phyloP scores from a whole-genome alignment of 2,329 filamentous ascomycete species.

The Acarospora socialis region DNA sequence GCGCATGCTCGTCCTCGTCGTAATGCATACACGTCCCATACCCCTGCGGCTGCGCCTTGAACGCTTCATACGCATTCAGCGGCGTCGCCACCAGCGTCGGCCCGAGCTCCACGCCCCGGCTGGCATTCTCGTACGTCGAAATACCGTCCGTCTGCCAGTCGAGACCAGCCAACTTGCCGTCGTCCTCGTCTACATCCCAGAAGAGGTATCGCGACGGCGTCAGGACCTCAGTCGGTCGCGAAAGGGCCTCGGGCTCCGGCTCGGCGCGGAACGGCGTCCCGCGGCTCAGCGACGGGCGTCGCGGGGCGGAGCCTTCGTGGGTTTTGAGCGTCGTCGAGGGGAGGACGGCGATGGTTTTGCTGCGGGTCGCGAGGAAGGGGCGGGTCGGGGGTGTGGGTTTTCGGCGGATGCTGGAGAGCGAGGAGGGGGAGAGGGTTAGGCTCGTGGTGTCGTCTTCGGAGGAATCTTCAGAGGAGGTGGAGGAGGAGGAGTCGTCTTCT shows the following conservation, averaged over 20 bases:
- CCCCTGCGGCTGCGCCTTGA: slow-evolving; percentile 64
- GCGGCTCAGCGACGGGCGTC: too few species aligned
- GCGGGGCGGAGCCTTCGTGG: too few species aligned
- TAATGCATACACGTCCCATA: slow-evolving; percentile 89
- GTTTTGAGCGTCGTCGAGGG: slow-evolving; percentile 80
- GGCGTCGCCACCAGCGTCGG: slow-evolving; percentile 44
- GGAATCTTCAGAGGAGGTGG: too few species aligned
- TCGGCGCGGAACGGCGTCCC: too few species aligned
- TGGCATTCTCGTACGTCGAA: too few species aligned
- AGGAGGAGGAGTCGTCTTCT: slow-evolving; percentile 28
- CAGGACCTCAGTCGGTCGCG: slow-evolving; percentile 65
- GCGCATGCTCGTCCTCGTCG: slow-evolving; percentile 57
- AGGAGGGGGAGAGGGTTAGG: too few species aligned
- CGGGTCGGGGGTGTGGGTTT: too few species aligned
- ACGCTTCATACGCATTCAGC: slow-evolving; percentile 36
- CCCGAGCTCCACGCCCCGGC: too few species aligned
- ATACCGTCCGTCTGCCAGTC: too few species aligned
- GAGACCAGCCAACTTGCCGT: slow-evolving; percentile 34
- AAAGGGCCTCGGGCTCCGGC: slow-evolving; percentile 39
- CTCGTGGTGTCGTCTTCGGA: slow-evolving; percentile 63
- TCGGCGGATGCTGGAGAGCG: too few species aligned
- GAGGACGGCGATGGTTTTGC: slow-evolving; percentile 76
- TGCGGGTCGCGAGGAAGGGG: too few species aligned
- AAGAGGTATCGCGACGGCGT: slow-evolving; percentile 52
- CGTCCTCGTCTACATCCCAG: slow-evolving; percentile 46